Evolutionary conservation across 2,329 filamentous ascomycete species (phyloP).

Genomic region (Escovopsis weberi): DNA sequence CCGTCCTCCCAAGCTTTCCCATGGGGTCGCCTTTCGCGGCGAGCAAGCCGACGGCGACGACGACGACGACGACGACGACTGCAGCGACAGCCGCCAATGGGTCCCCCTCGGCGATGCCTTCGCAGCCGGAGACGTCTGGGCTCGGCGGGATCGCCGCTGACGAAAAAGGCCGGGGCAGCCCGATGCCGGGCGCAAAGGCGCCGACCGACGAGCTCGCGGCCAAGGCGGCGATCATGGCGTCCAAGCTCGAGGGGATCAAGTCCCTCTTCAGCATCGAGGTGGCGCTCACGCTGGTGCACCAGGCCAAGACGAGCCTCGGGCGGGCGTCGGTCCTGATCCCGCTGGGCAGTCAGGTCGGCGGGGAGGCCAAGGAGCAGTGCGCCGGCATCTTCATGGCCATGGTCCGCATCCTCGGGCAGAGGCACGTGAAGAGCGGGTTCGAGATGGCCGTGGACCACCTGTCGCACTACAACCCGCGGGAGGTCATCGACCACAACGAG

Average conservation of each 20-base stretch:
- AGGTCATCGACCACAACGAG: conserved; percentile 56
- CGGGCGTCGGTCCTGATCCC: conserved; percentile 70
- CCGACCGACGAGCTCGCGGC: conserved; percentile 87
- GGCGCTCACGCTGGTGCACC: conserved; percentile 75
- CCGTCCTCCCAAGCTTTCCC: conserved; percentile 60
- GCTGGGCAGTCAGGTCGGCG: conserved; percentile 65
- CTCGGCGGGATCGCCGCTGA: conserved; percentile 20
- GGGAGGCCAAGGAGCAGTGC: conserved; percentile 77
- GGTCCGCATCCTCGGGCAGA: conserved; percentile 68
- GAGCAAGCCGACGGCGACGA: conserved; percentile 19
- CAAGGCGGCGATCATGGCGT: conserved; percentile 96
- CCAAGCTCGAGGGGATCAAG: conserved; percentile 83
- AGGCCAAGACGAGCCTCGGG: conserved; percentile 76
- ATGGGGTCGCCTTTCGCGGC: conserved; percentile 43
- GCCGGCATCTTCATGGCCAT: conserved; percentile 76
- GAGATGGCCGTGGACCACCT: conserved; percentile 85
- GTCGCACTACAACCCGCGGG: conserved; percentile 78
- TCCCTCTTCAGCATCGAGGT: conserved; percentile 95
- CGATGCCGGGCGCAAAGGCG: conserved; percentile 40
- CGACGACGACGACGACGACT: conserved; percentile 11
- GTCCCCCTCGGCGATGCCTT: conserved; percentile 19
- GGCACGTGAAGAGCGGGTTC: conserved; percentile 86
- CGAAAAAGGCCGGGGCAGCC: conserved; percentile 18
- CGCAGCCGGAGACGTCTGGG: conserved; percentile 36
- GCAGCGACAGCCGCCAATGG: too few species aligned